Base-by-base conservation (phyloP, 2,329 filamentous ascomycete genomes). In the Ceratocystis harringtonii region DNA sequence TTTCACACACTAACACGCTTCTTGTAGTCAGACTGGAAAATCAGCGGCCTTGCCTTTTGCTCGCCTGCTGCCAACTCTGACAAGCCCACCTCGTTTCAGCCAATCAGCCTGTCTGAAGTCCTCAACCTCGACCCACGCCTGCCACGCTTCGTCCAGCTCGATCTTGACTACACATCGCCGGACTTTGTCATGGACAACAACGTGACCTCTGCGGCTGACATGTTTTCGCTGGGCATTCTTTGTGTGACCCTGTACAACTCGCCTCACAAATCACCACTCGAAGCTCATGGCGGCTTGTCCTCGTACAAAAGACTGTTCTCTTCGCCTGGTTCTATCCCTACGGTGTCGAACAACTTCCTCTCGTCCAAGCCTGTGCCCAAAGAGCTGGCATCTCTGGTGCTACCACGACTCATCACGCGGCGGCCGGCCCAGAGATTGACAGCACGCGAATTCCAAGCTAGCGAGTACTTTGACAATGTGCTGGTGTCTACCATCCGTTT, bases 401-500 rank as follows among this genome's bases (percentile, higher is more conserved):
- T 99, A 3, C 91, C 94, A 1, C 82, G 88, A 30, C 81, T 99
- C 57, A 92, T 99, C 66, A 94, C 92, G 0, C 82, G 94, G 68
- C 81, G 91, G 65, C 90, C 94, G 2, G 90, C 91, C 2, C 89
- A 95, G 73, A 84, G 94, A 57, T 83, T 97, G 78, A 91, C 86
- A 30, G 91, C 92, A 3, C 85, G 84, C 64, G 92, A 96, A 71
- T 97, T 99, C 70, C 94, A 99, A 72, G 85, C 96, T 74, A 95
- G 91, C 71, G 86, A 90, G 69, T 99, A 95, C 73, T 99, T 99
- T 73, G 91, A 99, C 75, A 99, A 97, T 71, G 89, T 97, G 58
- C 80, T 99, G 3, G 90, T 99, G 25, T 96, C 92, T 0, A 96
- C 94, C 0, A 96, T 99, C 68, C 89, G 94, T 12, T 99, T 99